phyloP scores from a whole-genome alignment of 176 grass and related monocot species.

The Lolium rigidum region DNA sequence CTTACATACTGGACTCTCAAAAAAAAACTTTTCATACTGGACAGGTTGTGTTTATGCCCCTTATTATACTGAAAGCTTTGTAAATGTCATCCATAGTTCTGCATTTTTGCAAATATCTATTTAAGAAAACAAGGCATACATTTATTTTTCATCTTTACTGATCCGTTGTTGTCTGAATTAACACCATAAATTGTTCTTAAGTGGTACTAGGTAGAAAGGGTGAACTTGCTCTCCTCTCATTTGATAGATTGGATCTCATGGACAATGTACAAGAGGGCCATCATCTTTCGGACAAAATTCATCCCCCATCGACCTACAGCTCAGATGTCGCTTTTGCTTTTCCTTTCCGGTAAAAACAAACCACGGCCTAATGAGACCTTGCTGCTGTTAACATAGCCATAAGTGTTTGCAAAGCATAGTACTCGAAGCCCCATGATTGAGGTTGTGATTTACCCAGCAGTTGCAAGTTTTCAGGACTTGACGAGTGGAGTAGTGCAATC shows the following conservation, averaged over 20 bases:
- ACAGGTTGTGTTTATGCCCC: background rate
- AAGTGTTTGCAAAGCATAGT: background rate
- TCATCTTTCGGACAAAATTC: constrained; percentile 33
- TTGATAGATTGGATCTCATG: constrained; percentile 13
- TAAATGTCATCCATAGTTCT: background rate
- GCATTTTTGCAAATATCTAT: too few relatives aligned
- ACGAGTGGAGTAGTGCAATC: constrained; percentile 3
- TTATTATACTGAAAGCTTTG: background rate
- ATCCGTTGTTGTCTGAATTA: background rate
- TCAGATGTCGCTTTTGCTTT: constrained; percentile 52
- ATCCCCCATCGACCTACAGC: constrained; percentile 32
- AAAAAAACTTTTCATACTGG: background rate
- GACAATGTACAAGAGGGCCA: constrained; percentile 21
- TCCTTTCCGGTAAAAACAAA: constrained; percentile 37
- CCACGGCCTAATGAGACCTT: background rate
- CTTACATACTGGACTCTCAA: background rate
- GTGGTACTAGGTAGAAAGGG: constrained; percentile 33
- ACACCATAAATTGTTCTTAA: constrained; percentile 1
- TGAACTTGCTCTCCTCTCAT: background rate
- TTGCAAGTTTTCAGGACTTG: constrained; percentile 5
- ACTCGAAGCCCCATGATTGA: too few relatives aligned
- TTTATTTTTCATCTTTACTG: background rate
- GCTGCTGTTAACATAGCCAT: background rate
- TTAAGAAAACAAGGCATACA: background rate
- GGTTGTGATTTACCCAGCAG: too few relatives aligned